phyloP scores from a whole-genome alignment of 1,139 yeast genomes.

The Saccharomyces hybrid region DNA sequence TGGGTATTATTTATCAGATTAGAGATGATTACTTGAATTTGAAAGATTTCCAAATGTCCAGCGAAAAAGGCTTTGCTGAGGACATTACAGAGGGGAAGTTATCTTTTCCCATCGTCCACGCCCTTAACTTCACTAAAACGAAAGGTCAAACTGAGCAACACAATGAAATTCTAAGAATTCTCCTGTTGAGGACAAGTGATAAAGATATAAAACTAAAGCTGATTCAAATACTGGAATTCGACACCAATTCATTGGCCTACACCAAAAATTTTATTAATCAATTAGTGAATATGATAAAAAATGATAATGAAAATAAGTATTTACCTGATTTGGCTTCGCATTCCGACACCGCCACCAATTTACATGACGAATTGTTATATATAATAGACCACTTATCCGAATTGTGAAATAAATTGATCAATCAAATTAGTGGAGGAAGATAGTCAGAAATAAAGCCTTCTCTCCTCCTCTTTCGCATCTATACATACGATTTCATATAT shows the following conservation, averaged over 20 bases:
- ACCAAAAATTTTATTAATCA: slow-evolving; percentile 15
- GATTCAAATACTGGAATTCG: slow-evolving; percentile 37
- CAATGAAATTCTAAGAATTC: slow-evolving; percentile 33
- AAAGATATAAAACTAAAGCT: slow-evolving; percentile 41
- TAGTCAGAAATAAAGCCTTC: not conserved
- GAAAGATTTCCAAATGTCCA: slow-evolving; percentile 43
- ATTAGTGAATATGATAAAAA: slow-evolving; percentile 12
- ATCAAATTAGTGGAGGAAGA: not conserved
- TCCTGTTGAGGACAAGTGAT: slow-evolving; percentile 36
- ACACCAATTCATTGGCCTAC: slow-evolving; percentile 32
- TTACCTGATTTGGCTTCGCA: slow-evolving; percentile 9
- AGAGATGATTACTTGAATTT: slow-evolving; percentile 74
- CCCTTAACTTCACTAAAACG: slow-evolving; percentile 33
- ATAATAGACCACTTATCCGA: slow-evolving; percentile 8
- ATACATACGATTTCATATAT: not conserved
- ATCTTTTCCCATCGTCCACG: slow-evolving; percentile 75
- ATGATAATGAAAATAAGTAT: slow-evolving; percentile 9
- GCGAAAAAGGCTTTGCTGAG: slow-evolving; percentile 77
- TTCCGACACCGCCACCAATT: slow-evolving; percentile 4
- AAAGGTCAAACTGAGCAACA: slow-evolving; percentile 16
- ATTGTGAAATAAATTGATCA: not conserved
- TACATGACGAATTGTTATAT: slow-evolving; percentile 6
- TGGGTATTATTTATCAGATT: slow-evolving; percentile 77
- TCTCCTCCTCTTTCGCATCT: not conserved
- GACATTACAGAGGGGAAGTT: slow-evolving; percentile 86